Evolutionary conservation across 306 rosid genomes (phyloP).

Genomic region (Boehmeria nivea): DNA sequence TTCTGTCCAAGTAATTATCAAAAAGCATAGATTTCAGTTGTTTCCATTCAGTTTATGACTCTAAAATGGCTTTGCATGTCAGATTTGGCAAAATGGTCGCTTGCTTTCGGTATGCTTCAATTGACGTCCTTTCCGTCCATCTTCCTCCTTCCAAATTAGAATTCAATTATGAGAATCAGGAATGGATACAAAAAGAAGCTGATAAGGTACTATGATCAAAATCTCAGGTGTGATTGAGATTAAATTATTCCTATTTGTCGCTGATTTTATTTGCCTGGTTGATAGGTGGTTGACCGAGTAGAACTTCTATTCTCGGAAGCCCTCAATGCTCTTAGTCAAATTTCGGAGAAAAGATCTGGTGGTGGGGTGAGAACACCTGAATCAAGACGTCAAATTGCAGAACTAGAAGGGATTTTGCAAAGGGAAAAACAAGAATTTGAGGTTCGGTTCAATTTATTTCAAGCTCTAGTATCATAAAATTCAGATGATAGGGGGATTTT

Average conservation of each 20-base stretch:
- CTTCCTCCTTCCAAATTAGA: conserved; percentile 72
- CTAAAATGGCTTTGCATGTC: not conserved
- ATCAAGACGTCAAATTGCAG: conserved; percentile 52
- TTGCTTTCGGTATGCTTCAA: conserved; percentile 92
- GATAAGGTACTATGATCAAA: conserved; percentile 55
- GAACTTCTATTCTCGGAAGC: conserved; percentile 79
- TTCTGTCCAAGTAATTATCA: not conserved
- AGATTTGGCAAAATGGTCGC: conserved; percentile 97
- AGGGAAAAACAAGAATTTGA: conserved; percentile 83
- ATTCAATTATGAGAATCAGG: conserved; percentile 58
- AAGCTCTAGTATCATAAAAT: no score
- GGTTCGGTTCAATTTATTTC: conserved; percentile 36
- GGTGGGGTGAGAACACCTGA: conserved; percentile 45
- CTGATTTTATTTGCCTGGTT: conserved; percentile 23
- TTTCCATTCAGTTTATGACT: not conserved
- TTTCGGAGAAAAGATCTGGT: conserved; percentile 48
- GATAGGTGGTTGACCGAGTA: conserved; percentile 67
- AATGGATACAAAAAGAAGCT: conserved; percentile 77
- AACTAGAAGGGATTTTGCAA: conserved; percentile 66
- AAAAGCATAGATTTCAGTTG: not conserved
- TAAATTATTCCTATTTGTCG: not conserved
- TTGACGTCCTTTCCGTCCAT: conserved; percentile 79
- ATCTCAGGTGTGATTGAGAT: conserved; percentile 10
- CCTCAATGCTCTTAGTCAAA: conserved; percentile 63
- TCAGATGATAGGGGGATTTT: no score